Conservation (phyloP, 169 alveolate genomes). For the Cryptosporidium parvum region DNA sequence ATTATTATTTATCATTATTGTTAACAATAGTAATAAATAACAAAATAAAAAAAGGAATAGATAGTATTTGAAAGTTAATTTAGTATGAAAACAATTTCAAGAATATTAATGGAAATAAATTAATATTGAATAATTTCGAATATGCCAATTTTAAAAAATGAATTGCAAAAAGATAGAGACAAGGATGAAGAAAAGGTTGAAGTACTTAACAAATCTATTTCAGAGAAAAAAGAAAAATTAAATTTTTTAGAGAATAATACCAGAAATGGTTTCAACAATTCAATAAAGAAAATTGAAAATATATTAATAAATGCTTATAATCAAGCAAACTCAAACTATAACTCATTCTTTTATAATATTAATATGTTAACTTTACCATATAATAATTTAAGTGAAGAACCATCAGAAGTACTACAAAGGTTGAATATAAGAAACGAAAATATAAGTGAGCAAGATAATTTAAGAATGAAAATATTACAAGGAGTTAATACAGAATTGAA, state of each 20-base stretch:
- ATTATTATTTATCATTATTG: too few species aligned
- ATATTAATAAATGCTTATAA: conserved; percentile 29
- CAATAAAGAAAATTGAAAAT: conserved; percentile 40
- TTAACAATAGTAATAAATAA: neutral
- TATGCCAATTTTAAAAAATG: conserved; percentile 39
- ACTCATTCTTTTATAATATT: conserved; percentile 30
- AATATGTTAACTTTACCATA: conserved; percentile 18
- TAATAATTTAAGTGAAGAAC: neutral
- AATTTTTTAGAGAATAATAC: conserved; percentile 21
- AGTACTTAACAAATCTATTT: neutral
- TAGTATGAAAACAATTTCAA: neutral
- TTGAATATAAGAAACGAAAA: neutral
- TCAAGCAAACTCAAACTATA: conserved; percentile 23
- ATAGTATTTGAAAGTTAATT: conserved; percentile 4
- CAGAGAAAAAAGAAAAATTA: conserved; percentile 1
- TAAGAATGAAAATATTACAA: conserved; percentile 36
- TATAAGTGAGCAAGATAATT: neutral
- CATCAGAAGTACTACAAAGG: neutral
- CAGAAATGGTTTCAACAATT: conserved; percentile 12
- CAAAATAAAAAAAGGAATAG: neutral
- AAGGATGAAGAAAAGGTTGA: neutral
- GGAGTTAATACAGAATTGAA: conserved; percentile 31
- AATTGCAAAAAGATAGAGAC: neutral
- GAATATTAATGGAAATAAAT: neutral
- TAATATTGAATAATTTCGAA: neutral